Conservation (phyloP, 208 protist species). For the Novymonas esmeraldas region DNA sequence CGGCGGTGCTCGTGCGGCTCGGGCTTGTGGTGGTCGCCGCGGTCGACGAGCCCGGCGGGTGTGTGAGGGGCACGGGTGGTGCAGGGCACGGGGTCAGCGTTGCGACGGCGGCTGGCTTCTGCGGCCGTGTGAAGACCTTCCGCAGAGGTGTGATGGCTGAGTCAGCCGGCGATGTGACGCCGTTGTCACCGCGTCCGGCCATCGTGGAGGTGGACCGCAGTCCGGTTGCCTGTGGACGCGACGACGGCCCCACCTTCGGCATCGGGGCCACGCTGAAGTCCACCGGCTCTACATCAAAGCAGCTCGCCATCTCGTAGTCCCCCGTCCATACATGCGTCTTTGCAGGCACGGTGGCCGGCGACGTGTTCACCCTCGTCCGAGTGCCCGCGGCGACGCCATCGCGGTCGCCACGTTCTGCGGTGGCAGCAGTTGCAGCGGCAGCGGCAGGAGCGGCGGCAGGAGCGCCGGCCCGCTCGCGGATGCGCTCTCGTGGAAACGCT, state of each 20-base stretch:
- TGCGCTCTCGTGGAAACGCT: slow-evolving; percentile 28
- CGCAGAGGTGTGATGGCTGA: slow-evolving; percentile 14
- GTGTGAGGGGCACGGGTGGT: neutral
- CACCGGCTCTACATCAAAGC: neutral
- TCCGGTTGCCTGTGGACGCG: slow-evolving; percentile 12
- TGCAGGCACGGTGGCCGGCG: slow-evolving; percentile 3
- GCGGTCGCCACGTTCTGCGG: neutral
- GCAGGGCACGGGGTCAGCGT: neutral
- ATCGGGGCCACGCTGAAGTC: slow-evolving; percentile 15
- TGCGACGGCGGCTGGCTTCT: slow-evolving; percentile 1
- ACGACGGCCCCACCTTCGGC: slow-evolving; percentile 16
- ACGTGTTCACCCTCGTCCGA: slow-evolving; percentile 14
- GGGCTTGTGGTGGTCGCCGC: neutral
- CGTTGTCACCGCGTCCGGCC: too few relatives aligned
- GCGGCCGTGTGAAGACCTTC: slow-evolving; percentile 3
- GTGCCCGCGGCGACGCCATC: neutral
- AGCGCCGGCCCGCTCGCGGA: too few relatives aligned
- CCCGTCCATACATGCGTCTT: slow-evolving; percentile 21
- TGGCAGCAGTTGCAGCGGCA: neutral
- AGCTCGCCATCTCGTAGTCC: slow-evolving; percentile 25
- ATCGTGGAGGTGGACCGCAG: too few relatives aligned
- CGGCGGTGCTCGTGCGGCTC: neutral
- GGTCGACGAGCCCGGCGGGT: neutral
- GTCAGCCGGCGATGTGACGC: slow-evolving; percentile 21
- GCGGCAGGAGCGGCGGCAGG: neutral